Base-by-base conservation (phyloP, 306 rosid genomes). In the Clitoria ternatea region DNA sequence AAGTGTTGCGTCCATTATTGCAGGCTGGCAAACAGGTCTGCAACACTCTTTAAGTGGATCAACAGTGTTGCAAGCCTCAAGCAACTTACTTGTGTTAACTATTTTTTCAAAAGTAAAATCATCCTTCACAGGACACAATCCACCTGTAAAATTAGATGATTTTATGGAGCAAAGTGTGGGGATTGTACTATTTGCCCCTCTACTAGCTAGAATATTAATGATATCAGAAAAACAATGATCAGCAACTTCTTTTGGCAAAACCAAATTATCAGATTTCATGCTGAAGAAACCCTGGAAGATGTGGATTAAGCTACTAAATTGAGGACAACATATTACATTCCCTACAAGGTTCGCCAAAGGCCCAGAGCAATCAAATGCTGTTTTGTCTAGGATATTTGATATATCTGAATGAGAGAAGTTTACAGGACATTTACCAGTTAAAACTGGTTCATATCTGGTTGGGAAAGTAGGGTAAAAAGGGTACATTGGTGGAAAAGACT, bases 21-120 rank as follows among this genome's bases (percentile, higher is more conserved):
- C 99, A 73, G 85, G 96, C 83, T 87, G 96, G 78, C 96, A 95
- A 79, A 89, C 59, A 40, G 97, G 97, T 65, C 97, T 88, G 79
- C 99, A 95, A 72, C 97, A 95, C 85, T 95, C 99, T 83, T 91
- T 95, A 60, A 95, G 92, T 43, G 92, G 96, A 85, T 95, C 99
- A 79, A 95, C 87, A 29, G 85, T 72, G 75, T 81, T 81, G 73
- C 99, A 95, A n/a, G 97, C 91, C 84, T 91, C 96, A 43, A 95
- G 80, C 72, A 95, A 78, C 73, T 83, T 87, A 70, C 96, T 91
- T 27, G 92, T 83, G 64, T 95, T 95, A 32, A 86, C 96, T 26
- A 66, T 76, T 81, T 77, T 91, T 73, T 95, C 97, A 82, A 95
- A 89, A 47, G 91, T 66, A 39, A 72, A 54, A 68, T 83, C 78